phyloP scores from a whole-genome alignment of 257 asterid genomes.

The Nicotiana sylvestris region DNA sequence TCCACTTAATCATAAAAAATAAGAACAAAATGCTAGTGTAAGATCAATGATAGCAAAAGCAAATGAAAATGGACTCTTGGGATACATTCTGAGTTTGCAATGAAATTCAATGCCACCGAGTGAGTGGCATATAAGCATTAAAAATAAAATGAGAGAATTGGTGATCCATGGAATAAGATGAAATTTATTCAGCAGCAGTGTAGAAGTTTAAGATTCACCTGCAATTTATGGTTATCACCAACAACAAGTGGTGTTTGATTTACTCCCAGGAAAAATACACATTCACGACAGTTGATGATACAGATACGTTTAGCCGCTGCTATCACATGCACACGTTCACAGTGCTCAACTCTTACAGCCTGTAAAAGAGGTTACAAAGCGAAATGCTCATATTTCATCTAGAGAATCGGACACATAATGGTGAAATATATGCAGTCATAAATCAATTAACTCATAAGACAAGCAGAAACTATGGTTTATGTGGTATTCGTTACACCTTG shows the following conservation, averaged over 20 bases:
- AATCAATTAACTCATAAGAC: neutral
- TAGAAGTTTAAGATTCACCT: conserved; percentile 34
- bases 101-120: neutral
- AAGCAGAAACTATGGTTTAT: neutral
- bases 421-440: neutral
- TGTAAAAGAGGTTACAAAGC: conserved; percentile 25
- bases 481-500: neutral
- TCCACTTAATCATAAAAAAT: neutral
- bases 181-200: neutral
- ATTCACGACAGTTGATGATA: conserved; percentile 93
- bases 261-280: conserved; percentile 85
- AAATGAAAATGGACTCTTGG: neutral
- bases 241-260: conserved; percentile 84
- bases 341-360: conserved; percentile 95
- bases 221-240: conserved; percentile 97
- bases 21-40: neutral
- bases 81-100: neutral
- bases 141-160: neutral
- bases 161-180: neutral
- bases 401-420: neutral
- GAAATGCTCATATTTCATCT: neutral
- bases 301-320: conserved; percentile 86
- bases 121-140: neutral
- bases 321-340: conserved; percentile 92
- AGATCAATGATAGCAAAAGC: neutral